A percentile compares a stretch with the other conserved stretches of the same genome.
Evolutionary conservation across 2,329 filamentous ascomycete species (phyloP).

Genomic region (Arthrobotrys entomopaga): DNA sequence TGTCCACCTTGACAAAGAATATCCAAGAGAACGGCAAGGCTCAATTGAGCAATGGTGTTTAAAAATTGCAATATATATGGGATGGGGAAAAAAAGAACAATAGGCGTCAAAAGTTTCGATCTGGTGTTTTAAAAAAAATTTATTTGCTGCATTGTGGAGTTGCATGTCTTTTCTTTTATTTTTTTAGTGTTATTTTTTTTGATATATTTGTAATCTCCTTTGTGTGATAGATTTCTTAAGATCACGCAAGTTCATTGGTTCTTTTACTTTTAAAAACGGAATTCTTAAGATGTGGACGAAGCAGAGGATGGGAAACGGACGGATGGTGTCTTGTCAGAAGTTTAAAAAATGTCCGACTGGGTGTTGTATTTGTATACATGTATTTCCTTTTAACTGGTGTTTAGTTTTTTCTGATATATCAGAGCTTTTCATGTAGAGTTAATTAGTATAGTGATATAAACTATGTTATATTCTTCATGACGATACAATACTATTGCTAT

Average conservation of each 20-base stretch:
- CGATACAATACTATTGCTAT: too few species aligned
- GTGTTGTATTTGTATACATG: too few species aligned
- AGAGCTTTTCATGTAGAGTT: too few species aligned
- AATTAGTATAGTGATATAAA: too few species aligned
- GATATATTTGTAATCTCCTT: not conserved
- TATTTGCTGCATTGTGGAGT: constrained; percentile 16
- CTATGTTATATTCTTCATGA: too few species aligned
- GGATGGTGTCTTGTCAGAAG: too few species aligned
- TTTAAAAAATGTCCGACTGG: too few species aligned
- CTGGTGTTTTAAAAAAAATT: not conserved
- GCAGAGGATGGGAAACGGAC: not conserved
- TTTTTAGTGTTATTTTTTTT: not conserved
- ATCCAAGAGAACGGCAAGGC: constrained; percentile 39
- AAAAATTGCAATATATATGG: constrained; percentile 2
- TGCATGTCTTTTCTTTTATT: not conserved
- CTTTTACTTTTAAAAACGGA: constrained; percentile 1
- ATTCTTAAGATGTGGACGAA: not conserved
- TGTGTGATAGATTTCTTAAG: constrained; percentile 21
- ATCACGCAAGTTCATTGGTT: not conserved
- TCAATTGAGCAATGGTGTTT: constrained; percentile 24
- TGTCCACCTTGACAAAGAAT: constrained; percentile 50
- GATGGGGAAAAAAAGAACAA: not conserved
- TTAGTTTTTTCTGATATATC: too few species aligned
- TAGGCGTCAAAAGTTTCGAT: constrained; percentile 4
- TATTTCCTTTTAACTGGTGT: too few species aligned